phyloP scores from a whole-genome alignment of 1,284 basidiomycete genomes.

The Pseudozyma hubeiensis region DNA sequence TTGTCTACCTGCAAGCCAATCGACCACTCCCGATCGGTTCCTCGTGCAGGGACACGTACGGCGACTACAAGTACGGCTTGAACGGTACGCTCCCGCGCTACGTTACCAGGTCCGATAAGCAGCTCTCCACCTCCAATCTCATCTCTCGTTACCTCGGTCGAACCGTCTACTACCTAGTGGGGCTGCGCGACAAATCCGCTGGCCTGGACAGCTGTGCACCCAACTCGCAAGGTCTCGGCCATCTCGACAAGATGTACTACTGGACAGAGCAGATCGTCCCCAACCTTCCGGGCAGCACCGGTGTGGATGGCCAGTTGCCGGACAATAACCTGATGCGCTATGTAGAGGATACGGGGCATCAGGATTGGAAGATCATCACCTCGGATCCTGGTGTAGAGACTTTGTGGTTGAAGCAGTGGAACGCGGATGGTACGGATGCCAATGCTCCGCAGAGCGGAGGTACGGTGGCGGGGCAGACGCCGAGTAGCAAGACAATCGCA shows the following conservation, averaged over 20 bases:
- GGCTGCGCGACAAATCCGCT: constrained; percentile 35
- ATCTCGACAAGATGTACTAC: constrained; percentile 59
- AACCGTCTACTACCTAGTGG: constrained; percentile 57
- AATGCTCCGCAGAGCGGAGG: constrained; percentile 21
- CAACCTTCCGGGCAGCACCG: constrained; percentile 43
- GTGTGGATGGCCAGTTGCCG: constrained; percentile 37
- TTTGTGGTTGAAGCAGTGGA: constrained; percentile 56
- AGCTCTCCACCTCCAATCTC: constrained; percentile 11
- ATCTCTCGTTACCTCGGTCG: constrained; percentile 43
- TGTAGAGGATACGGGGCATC: constrained; percentile 46
- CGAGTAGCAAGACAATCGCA: constrained; percentile 1
- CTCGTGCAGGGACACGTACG: constrained; percentile 33
- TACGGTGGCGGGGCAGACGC: constrained; percentile 14
- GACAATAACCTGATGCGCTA: constrained; percentile 32
- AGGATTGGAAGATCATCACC: constrained; percentile 52
- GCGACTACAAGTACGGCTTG: constrained; percentile 66
- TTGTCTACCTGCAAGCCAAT: constrained; percentile 54
- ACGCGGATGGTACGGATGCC: constrained; percentile 34
- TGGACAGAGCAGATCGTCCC: constrained; percentile 58
- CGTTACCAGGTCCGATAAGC: constrained; percentile 9
- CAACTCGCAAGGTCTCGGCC: constrained; percentile 51
- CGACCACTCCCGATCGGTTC: constrained; percentile 35
- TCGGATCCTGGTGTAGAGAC: constrained; percentile 55
- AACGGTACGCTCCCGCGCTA: constrained; percentile 58
- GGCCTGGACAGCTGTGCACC: constrained; percentile 52